These are phyloP conservation scores for Claviceps capensis DNA, from an alignment of 2,329 filamentous ascomycete genomes.

Conservation along the genomic window DNA sequence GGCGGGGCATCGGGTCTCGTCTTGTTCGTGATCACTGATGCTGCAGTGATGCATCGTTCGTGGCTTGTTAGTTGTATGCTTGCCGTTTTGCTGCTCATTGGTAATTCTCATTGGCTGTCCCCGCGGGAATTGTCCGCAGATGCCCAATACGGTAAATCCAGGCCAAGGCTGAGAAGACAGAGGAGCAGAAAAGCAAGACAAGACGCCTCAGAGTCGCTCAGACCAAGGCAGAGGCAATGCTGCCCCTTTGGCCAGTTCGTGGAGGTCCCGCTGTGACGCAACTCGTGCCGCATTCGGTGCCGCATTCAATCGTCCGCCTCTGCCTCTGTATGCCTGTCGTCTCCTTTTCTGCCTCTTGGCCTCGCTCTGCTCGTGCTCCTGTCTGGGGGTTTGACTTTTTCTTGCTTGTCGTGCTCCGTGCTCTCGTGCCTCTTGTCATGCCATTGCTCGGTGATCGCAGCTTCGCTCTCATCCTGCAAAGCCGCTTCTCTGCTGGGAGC, in stretches of 20 bases:
- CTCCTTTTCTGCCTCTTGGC: neutral
- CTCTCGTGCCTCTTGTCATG: neutral
- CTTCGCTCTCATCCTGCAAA: neutral
- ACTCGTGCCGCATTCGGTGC: constrained; percentile 5
- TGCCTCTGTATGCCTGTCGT: neutral
- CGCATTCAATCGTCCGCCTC: constrained; percentile 4
- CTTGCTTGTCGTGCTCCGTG: neutral
- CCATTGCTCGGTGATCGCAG: neutral
- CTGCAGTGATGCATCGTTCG: too few relatives aligned
- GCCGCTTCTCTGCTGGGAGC: neutral
- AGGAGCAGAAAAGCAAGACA: too few relatives aligned
- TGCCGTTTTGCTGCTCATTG: too few relatives aligned
- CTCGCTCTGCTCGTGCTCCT: neutral
- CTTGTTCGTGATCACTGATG: neutral
- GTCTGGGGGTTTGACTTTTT: neutral
- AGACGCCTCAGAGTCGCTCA: too few relatives aligned
- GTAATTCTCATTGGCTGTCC: too few relatives aligned
- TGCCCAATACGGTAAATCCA: too few relatives aligned
- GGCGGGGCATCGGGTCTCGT: neutral
- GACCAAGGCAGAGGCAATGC: too few relatives aligned
- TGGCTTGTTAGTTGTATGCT: too few relatives aligned
- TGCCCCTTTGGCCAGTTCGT: neutral
- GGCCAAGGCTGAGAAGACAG: too few relatives aligned
- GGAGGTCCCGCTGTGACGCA: constrained; percentile 1
- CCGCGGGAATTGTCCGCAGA: too few relatives aligned